Evolutionary conservation across 148 eudicot genomes (phyloP).

Genomic region (Persicaria maculosa): DNA sequence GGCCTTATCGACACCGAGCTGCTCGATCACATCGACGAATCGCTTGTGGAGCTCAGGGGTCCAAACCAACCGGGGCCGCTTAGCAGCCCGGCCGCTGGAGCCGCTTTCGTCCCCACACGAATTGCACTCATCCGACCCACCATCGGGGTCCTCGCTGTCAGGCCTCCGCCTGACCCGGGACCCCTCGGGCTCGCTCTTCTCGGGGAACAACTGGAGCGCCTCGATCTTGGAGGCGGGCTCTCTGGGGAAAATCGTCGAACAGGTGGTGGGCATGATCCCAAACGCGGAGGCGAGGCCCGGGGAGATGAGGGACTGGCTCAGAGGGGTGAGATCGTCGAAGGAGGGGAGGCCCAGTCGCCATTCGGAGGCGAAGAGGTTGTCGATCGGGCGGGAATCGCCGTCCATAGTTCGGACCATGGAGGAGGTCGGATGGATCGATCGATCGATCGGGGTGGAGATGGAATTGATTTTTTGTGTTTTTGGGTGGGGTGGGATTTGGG

Average conservation of each 20-base stretch:
- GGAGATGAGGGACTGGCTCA: conserved; percentile 27
- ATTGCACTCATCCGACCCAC: conserved; percentile 22
- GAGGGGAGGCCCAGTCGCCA: conserved; percentile 23
- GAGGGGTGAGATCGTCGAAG: conserved; percentile 24
- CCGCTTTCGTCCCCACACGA: conserved; percentile 26
- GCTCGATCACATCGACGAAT: conserved; percentile 38
- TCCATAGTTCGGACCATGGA: background rate
- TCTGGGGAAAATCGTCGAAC: conserved; percentile 27
- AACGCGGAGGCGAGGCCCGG: conserved; percentile 31
- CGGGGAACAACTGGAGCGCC: conserved; percentile 26
- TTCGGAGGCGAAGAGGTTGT: background rate
- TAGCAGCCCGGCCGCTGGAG: conserved; percentile 18
- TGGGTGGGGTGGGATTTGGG: background rate
- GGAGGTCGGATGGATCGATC: background rate
- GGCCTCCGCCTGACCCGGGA: conserved; percentile 11
- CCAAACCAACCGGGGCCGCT: conserved; percentile 37
- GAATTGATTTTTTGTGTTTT: too few species aligned
- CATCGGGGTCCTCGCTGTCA: conserved; percentile 12
- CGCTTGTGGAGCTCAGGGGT: conserved; percentile 37
- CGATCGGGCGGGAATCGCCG: background rate
- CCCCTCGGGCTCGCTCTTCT: conserved; percentile 14
- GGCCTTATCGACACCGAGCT: conserved; percentile 37
- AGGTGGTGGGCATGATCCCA: conserved; percentile 19
- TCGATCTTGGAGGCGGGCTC: conserved; percentile 15
- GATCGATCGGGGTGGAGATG: background rate